These are phyloP conservation scores for Starmerella bacillaris DNA, from an alignment of 805 yeast genomes.

Conservation along the genomic window DNA sequence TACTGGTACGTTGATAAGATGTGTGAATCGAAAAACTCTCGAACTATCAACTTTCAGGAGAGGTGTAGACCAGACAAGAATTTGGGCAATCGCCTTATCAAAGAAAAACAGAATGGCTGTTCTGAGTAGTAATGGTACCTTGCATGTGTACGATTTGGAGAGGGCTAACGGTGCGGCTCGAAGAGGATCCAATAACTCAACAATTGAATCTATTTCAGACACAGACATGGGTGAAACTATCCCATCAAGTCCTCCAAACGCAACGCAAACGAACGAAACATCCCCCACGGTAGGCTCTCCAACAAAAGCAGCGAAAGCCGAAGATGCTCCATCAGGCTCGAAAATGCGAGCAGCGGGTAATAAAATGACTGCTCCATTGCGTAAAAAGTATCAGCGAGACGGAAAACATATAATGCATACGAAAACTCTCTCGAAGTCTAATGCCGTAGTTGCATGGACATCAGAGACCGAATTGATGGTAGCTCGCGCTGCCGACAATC, in stretches of 20 bases:
- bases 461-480: background rate
- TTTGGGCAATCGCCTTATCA: constrained; percentile 70
- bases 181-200: background rate
- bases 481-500: background rate
- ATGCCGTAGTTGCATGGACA: background rate
- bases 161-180: constrained; percentile 4
- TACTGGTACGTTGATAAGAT: constrained; percentile 62
- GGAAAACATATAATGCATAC: background rate
- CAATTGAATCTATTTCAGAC: too few relatives aligned
- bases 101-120: constrained; percentile 68
- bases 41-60: constrained; percentile 71
- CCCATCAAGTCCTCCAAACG: too few relatives aligned
- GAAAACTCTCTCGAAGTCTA: background rate
- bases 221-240: too few relatives aligned
- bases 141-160: constrained; percentile 61
- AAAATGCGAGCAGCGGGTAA: too few relatives aligned
- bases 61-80: constrained; percentile 69
- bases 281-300: too few relatives aligned
- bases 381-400: background rate
- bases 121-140: constrained; percentile 71
- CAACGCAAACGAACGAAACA: too few relatives aligned
- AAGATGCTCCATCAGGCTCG: constrained; percentile 15
- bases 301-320: constrained; percentile 9
- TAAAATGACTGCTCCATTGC: too few relatives aligned
- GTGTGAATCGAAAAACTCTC: constrained; percentile 48